Base-by-base conservation (phyloP, 768 basidiomycete genomes). In the Leccinum uliginosum region DNA sequence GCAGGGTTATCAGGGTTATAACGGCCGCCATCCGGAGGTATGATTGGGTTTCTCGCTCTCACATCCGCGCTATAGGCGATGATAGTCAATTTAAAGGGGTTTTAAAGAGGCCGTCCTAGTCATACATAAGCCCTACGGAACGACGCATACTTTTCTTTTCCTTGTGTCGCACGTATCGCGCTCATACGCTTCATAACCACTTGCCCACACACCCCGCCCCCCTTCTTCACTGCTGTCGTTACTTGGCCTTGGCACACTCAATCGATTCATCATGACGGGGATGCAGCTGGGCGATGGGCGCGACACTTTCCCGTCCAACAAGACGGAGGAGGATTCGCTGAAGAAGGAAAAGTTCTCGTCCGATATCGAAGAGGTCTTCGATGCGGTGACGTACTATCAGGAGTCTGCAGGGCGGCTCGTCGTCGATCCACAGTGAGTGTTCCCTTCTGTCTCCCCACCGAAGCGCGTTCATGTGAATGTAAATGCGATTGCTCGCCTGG, bases 341-440 rank as follows among this genome's bases (percentile, higher is more conserved):
- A 50, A 60, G 9, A 51, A 56, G 19, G 54, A 43, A 14, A 23
- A 0, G 1, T 9, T 3, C 7, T 26, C 5, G 1, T 6, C 8
- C 3, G 50, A 29, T 1, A 24, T 4, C 4, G 48, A 55, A 23
- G 67, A 67, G 4, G 19, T 43, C n/a, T 49, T 79, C 11, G 74
- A 79, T 56, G 58, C 76, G 40, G 51, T 65, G 21, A 53, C 67
- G 0, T 83, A 81, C 56, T 83, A 85, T 50, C 83, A 85, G 58
- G 66, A 75, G 14, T 71, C 75, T 56, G 83, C 82, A 1, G 85
- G 85, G 12, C 75, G 85, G 19, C 70, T 86, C 44, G 81, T 86
- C 51, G 72, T 87, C 15, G 84, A 87, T 66, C 84, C 84, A 14
- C 71, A 75, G 85, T 84, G 56, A 19, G 81, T 76, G 34, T 19